Conservation (phyloP, 257 asterid genomes). For the Petunia axillaris region DNA sequence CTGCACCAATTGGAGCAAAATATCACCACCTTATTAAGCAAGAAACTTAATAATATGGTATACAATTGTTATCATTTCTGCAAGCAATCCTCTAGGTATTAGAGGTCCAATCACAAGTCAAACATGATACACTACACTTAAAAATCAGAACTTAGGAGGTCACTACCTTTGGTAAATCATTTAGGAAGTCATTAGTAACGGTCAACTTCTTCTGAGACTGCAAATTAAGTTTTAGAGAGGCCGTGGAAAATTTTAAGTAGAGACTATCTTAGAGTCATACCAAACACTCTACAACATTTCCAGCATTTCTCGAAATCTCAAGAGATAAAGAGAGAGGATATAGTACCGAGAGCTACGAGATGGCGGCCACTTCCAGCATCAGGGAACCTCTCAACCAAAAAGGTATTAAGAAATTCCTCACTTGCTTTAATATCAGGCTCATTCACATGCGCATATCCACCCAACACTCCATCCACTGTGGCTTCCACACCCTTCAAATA, state of each 20-base stretch:
- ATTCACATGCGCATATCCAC: constrained; percentile 86
- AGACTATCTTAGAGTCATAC: neutral
- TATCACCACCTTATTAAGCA: constrained; percentile 29
- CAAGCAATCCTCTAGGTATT: neutral
- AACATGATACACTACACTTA: neutral
- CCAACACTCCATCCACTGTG: constrained; percentile 90
- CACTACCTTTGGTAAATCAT: neutral
- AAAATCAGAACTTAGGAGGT: neutral
- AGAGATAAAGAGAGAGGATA: constrained; percentile 19
- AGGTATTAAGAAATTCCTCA: constrained; percentile 65
- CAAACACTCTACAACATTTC: neutral
- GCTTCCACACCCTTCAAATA: constrained; percentile 89
- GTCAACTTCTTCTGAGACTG: neutral
- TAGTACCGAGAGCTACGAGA: constrained; percentile 83
- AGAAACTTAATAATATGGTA: constrained; percentile 20
- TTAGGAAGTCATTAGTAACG: neutral
- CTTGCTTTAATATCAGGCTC: constrained; percentile 75
- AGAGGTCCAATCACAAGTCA: neutral
- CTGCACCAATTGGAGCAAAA: constrained; percentile 47
- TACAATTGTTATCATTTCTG: constrained; percentile 7
- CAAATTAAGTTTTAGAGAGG: neutral
- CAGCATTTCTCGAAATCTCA: neutral
- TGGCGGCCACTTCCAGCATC: constrained; percentile 58
- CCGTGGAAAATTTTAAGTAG: neutral
- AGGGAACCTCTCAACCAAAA: constrained; percentile 72